Conservation (phyloP, 768 basidiomycete genomes). For the Mycena crocata region DNA sequence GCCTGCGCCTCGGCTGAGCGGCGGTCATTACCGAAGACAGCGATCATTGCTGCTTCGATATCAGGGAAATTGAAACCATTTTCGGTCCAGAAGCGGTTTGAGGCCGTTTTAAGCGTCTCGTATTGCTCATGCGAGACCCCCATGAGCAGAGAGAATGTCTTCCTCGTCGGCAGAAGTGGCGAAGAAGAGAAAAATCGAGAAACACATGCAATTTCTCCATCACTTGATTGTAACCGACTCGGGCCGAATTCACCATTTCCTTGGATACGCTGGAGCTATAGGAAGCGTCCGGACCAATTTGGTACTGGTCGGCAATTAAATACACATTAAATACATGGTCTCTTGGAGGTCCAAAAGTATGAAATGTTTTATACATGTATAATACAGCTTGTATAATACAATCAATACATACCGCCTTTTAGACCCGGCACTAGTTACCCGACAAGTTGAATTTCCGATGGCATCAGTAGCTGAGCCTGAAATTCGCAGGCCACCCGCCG, state of each 20-base stretch:
- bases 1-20: not conserved
- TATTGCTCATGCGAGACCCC: not conserved
- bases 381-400: slow-evolving; percentile 8
- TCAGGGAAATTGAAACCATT: not conserved
- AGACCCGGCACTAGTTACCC: slow-evolving; percentile 8
- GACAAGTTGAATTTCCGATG: no score
- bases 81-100: not conserved
- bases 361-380: slow-evolving; percentile 9
- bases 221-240: not conserved
- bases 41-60: not conserved
- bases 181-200: not conserved
- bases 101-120: not conserved
- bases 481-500: no score
- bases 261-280: no score
- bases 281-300: not conserved
- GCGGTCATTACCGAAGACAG: not conserved
- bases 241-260: no score
- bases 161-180: no score
- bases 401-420: not conserved
- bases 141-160: not conserved
- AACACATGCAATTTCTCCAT: not conserved
- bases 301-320: not conserved
- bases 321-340: slow-evolving; percentile 6
- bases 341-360: not conserved
- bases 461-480: no score